These are phyloP conservation scores for Plasmodium blacklocki DNA, from an alignment of 169 alveolate genomes.

Conservation along the genomic window DNA sequence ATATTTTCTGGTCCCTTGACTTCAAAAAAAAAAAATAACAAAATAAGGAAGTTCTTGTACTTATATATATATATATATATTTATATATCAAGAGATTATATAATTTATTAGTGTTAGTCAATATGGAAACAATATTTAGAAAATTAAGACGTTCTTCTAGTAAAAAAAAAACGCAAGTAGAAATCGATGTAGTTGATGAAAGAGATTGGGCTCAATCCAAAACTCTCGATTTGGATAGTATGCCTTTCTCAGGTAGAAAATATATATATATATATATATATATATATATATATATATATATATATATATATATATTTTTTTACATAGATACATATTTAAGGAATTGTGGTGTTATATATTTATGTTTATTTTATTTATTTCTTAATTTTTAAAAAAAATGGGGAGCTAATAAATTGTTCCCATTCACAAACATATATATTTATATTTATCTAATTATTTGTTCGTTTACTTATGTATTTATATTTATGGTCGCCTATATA, in stretches of 20 bases:
- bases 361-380: background rate
- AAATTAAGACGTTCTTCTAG: conserved; percentile 60
- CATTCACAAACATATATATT: background rate
- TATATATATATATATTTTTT: background rate
- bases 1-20: too few species aligned
- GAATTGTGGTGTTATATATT: background rate
- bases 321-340: background rate
- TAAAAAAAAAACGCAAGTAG: conserved; percentile 33
- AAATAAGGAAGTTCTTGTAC: background rate
- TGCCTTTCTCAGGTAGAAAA: background rate
- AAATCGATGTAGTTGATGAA: conserved; percentile 63
- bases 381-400: too few species aligned
- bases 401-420: background rate
- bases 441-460: background rate
- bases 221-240: conserved; percentile 66
- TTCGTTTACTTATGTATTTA: background rate
- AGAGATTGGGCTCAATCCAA: conserved; percentile 62
- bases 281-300: background rate
- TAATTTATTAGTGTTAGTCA: background rate
- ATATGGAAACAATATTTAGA: conserved; percentile 69
- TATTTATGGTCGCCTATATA: background rate
- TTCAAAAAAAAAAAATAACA: too few species aligned
- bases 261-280: background rate
- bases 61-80: background rate
- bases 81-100: background rate